Evolutionary conservation across 2,329 filamentous ascomycete species (phyloP), one percentile per base, ranked within the genome.

Genomic region (Pseudogymnoascus sp.): DNA sequence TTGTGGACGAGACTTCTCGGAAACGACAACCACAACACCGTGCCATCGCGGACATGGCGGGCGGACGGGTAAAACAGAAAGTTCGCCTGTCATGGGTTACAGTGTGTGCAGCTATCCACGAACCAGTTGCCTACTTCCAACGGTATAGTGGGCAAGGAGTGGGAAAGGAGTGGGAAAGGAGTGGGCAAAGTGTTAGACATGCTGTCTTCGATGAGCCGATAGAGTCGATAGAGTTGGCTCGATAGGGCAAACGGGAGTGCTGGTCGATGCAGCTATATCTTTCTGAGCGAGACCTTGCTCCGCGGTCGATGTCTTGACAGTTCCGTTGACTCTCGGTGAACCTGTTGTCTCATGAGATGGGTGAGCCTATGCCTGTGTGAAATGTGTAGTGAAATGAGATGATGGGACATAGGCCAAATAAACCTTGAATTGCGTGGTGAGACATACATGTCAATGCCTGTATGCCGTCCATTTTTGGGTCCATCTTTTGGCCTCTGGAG

Each of bases 391-490:
- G 49, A 21, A 56, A 56, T 56, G 28, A 28, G 49, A 56, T 25
- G 16, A n/a, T n/a, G 49, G 38, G 49, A 56, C 25, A 53, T 31
- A 12, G n/a, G 28, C 46, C 3, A 56, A 18, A 56, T 31, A 34
- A 56, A 56, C 49, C 49, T 56, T 56, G 49, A 56, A 56, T 56
- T 56, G 49, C 49, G 49, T 34, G 49, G 49, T 56, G 49, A 56
- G 49, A 56, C 49, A 56, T 34, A 56, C 49, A 56, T 56, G 49
- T 56, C 49, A 56, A 56, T 53, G 46, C 46, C 46, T 53, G 46
- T 42, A 38, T 38, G 37, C 37, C 37, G 14, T 16, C 14, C 37
- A 38, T 38, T 14, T 28, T 28, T 31, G 28, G 23, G 21, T 23
- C 21, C 21, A 23, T 23, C 21, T 23, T 23, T 23, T 23, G 8